Conservation (phyloP, 768 basidiomycete species). For the Lentinula guzmanii region DNA sequence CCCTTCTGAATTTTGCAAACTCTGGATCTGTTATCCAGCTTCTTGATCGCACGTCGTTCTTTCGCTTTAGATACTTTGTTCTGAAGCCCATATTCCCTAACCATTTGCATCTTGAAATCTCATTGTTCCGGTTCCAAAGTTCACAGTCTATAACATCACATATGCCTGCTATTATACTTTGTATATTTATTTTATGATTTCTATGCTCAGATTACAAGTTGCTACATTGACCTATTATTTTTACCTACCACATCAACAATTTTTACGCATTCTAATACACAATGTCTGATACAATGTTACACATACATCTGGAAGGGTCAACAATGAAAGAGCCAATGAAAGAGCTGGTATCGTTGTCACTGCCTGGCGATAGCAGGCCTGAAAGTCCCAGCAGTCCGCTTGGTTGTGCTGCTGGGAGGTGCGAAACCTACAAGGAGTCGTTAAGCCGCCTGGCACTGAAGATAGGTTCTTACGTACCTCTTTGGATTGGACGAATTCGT, state of each 20-base stretch:
- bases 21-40: not conserved
- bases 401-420: not conserved
- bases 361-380: not conserved
- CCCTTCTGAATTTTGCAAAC: not conserved
- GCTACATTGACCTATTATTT: not conserved
- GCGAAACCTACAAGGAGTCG: constrained; percentile 1
- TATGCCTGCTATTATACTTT: not conserved
- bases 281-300: not conserved
- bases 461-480: not conserved
- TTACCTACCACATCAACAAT: not conserved
- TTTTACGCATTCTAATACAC: not conserved
- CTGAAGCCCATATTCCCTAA: not conserved
- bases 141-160: not conserved
- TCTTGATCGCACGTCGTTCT: not conserved
- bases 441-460: not conserved
- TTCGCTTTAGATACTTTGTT: not conserved
- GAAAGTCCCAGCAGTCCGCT: constrained; percentile 7
- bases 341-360: not conserved
- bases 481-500: constrained; percentile 17
- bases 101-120: not conserved
- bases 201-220: not conserved
- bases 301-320: not conserved
- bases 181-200: not conserved
- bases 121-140: not conserved
- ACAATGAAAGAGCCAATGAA: not conserved